Conservation (phyloP, 1,139 yeast species). For the Hansenula lynferdii region DNA sequence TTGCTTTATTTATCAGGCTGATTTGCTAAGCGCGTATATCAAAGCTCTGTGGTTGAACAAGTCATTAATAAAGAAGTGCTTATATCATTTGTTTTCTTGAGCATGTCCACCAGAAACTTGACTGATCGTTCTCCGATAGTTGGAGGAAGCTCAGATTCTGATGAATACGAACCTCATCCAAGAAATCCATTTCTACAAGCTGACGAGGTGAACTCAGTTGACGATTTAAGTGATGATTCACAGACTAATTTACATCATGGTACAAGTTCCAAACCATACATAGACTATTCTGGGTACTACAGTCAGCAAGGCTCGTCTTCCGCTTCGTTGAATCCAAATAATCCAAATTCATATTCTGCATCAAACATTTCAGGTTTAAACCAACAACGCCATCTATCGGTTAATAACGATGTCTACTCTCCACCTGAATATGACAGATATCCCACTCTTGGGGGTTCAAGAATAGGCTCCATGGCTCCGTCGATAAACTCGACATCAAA, state of each 20-base stretch:
- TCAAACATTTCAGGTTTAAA: constrained; percentile 16
- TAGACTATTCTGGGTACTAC: constrained; percentile 42
- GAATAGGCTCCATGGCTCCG: constrained; percentile 39
- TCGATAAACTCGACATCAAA: constrained; percentile 27
- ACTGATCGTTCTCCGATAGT: constrained; percentile 23
- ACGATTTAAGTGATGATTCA: constrained; percentile 21
- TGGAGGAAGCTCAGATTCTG: constrained; percentile 15
- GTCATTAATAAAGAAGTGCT: no score
- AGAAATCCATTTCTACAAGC: constrained; percentile 22
- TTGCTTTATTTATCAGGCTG: no score
- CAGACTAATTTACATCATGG: constrained; percentile 16
- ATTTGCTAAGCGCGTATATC: no score
- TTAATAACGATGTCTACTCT: constrained; percentile 23
- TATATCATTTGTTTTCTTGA: no score
- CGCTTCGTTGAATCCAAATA: constrained; percentile 12
- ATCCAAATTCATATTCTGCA: constrained; percentile 17
- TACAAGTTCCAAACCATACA: constrained; percentile 31
- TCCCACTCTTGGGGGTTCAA: constrained; percentile 46
- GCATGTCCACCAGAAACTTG: constrained; percentile 26
- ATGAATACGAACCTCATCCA: no score
- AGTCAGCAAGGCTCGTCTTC: constrained; percentile 39
- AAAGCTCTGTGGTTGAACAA: no score
- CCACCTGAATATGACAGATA: constrained; percentile 58
- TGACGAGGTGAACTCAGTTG: constrained; percentile 17
- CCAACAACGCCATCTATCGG: constrained; percentile 9